Evolutionary conservation across 2,329 filamentous ascomycete genomes (phyloP).

Genomic region (Fonsecaea pugnacius): DNA sequence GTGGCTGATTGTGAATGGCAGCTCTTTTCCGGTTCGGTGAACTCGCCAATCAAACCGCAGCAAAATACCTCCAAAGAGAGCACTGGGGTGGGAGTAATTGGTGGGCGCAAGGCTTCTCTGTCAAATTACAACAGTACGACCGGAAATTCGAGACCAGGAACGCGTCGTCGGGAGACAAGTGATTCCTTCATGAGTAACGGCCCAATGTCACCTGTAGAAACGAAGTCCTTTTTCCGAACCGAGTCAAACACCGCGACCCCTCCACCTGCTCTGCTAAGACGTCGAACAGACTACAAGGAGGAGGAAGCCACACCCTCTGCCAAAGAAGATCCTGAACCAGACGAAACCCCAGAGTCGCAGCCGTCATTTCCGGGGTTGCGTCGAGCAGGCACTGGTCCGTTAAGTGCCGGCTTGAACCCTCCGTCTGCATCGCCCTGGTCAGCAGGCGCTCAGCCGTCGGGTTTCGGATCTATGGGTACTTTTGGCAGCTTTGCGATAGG

Average conservation of each 20-base stretch:
- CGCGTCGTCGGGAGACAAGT: conserved; percentile 83
- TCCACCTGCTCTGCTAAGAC: conserved; percentile 63
- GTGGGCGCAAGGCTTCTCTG: conserved; percentile 79
- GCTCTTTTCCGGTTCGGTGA: conserved; percentile 84
- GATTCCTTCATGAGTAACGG: conserved; percentile 62
- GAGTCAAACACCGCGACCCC: conserved; percentile 63
- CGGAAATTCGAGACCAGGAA: conserved; percentile 73
- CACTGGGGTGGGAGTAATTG: conserved; percentile 52
- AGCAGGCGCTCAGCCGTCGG: conserved; percentile 62
- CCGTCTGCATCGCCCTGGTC: conserved; percentile 61
- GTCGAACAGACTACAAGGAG: conserved; percentile 66
- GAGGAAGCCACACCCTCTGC: conserved; percentile 44
- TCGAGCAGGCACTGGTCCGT: conserved; percentile 60
- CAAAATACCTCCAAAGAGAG: conserved; percentile 68
- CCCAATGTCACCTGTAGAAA: conserved; percentile 54
- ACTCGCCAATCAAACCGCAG: conserved; percentile 85
- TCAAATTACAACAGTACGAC: conserved; percentile 76
- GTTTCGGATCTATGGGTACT: conserved; percentile 74
- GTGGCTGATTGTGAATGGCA: conserved; percentile 47
- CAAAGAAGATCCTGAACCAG: conserved; percentile 59
- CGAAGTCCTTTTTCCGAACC: conserved; percentile 53
- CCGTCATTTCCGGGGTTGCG: conserved; percentile 61
- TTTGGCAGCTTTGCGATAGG: conserved; percentile 88
- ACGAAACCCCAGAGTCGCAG: conserved; percentile 44
- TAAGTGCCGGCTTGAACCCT: conserved; percentile 55